These are phyloP conservation scores for Blastobotrys raffinosifermentans DNA, from an alignment of 1,139 yeast species.

Conservation along the genomic window DNA sequence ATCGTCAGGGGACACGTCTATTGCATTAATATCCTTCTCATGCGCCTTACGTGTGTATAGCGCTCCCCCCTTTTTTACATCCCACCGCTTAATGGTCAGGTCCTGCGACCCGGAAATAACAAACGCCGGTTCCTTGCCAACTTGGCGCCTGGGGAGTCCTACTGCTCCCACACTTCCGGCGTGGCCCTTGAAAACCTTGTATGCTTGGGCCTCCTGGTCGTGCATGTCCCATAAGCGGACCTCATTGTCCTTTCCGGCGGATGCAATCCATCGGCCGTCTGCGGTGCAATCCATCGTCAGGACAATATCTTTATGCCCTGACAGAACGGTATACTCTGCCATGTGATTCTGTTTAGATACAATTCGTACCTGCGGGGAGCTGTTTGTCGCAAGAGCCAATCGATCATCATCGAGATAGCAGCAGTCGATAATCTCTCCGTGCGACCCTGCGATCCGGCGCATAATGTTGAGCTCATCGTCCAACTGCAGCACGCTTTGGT, in stretches of 20 bases:
- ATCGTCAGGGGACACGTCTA: constrained; percentile 87
- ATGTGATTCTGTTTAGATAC: constrained; percentile 41
- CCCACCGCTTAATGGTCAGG: constrained; percentile 87
- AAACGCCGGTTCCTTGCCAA: constrained; percentile 52
- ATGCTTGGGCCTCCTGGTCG: constrained; percentile 12
- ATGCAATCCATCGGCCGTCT: constrained; percentile 84
- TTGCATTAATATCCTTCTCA: constrained; percentile 87
- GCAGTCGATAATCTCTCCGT: constrained; percentile 87
- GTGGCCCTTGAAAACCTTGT: constrained; percentile 60
- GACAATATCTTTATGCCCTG: constrained; percentile 82
- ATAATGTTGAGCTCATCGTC: constrained; percentile 39
- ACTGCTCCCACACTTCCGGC: constrained; percentile 83
- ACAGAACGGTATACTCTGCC: constrained; percentile 56
- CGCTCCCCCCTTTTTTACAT: constrained; percentile 40
- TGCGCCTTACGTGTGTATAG: constrained; percentile 92
- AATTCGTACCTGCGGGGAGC: constrained; percentile 77
- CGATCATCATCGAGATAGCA: constrained; percentile 47
- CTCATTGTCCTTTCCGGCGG: constrained; percentile 87
- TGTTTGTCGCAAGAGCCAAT: constrained; percentile 82
- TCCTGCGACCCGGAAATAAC: constrained; percentile 84
- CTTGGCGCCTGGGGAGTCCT: constrained; percentile 58
- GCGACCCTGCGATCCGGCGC: constrained; percentile 79
- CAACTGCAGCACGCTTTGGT: constrained; percentile 67
- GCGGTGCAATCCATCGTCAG: constrained; percentile 70
- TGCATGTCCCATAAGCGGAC: constrained; percentile 77